Percentiles rank a stretch among this genome's conserved stretches.
Evolutionary conservation across 2,329 filamentous ascomycete genomes (phyloP).

Genomic region (Colletotrichum camelliae): DNA sequence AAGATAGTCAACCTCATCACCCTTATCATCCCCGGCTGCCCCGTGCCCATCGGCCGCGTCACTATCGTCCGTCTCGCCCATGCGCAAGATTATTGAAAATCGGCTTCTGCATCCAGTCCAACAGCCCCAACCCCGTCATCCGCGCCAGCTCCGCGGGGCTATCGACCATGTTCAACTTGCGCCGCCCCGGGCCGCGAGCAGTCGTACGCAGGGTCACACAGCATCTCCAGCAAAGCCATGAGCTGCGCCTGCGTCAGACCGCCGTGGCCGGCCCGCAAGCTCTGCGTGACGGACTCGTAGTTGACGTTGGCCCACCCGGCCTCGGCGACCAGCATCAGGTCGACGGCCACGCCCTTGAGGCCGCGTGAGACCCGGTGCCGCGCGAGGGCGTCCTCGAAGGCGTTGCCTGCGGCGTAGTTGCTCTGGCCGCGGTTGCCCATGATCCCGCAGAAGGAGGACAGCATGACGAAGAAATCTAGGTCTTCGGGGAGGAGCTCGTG

Average conservation of each 20-base stretch:
- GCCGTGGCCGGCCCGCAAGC: background rate
- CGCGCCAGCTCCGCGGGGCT: background rate
- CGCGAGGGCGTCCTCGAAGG: slow-evolving; percentile 51
- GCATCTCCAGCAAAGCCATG: background rate
- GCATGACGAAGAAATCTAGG: slow-evolving; percentile 52
- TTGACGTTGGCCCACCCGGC: background rate
- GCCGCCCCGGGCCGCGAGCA: background rate
- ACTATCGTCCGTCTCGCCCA: background rate
- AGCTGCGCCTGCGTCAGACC: background rate
- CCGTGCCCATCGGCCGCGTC: background rate
- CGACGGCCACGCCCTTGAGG: background rate
- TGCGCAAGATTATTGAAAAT: background rate
- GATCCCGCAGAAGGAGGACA: slow-evolving; percentile 59
- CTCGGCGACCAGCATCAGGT: background rate
- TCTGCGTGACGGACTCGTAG: background rate
- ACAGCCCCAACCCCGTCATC: background rate
- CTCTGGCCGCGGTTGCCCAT: slow-evolving; percentile 63
- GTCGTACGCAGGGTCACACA: background rate
- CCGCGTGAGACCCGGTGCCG: background rate
- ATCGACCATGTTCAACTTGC: background rate
- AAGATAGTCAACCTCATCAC: background rate
- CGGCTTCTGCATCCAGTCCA: background rate
- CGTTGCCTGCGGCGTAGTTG: slow-evolving; percentile 63
- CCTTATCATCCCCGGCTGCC: background rate
- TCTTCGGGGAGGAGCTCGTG: slow-evolving; percentile 35